phyloP scores from a whole-genome alignment of 2,329 filamentous ascomycete species.

The Aspergillus texensis region DNA sequence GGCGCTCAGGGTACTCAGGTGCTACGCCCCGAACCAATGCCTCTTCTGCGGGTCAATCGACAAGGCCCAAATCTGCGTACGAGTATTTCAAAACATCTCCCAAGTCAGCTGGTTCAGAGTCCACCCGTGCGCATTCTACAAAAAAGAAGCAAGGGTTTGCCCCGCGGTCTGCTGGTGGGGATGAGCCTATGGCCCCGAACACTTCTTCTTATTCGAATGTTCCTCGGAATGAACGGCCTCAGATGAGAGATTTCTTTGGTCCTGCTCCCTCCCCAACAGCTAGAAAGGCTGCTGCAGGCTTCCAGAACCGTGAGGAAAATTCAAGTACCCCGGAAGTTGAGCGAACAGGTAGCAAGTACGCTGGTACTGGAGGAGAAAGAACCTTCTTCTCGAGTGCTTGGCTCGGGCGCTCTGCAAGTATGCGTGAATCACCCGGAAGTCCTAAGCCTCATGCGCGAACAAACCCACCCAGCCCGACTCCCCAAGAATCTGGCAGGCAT shows the following conservation, averaged over 20 bases:
- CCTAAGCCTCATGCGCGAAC: slow-evolving; percentile 36
- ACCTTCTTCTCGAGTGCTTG: slow-evolving; percentile 57
- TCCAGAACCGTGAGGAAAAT: slow-evolving; percentile 31
- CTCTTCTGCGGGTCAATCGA: slow-evolving; percentile 21
- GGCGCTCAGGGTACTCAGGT: slow-evolving; percentile 27
- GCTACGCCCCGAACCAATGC: slow-evolving; percentile 25
- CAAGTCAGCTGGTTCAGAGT: slow-evolving; percentile 36
- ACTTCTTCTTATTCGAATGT: slow-evolving; percentile 53
- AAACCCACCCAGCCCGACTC: slow-evolving; percentile 39
- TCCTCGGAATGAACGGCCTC: slow-evolving; percentile 36
- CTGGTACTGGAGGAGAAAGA: slow-evolving; percentile 57
- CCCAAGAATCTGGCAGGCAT: slow-evolving; percentile 36
- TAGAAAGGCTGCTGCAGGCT: slow-evolving; percentile 44
- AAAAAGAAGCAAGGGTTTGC: slow-evolving; percentile 61
- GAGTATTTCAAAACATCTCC: slow-evolving; percentile 38
- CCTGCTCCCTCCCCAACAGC: slow-evolving; percentile 45
- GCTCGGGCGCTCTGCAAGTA: slow-evolving; percentile 56
- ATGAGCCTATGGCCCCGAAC: slow-evolving; percentile 59
- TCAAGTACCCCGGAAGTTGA: slow-evolving; percentile 44
- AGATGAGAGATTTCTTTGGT: slow-evolving; percentile 37
- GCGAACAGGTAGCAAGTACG: slow-evolving; percentile 59
- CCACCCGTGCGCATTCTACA: slow-evolving; percentile 43
- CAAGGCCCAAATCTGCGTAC: slow-evolving; percentile 43
- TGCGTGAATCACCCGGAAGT: slow-evolving; percentile 52
- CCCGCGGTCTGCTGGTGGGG: slow-evolving; percentile 59